These are phyloP conservation scores for Dipteronia dyeriana DNA, from an alignment of 345 rosid species.

Conservation along the genomic window DNA sequence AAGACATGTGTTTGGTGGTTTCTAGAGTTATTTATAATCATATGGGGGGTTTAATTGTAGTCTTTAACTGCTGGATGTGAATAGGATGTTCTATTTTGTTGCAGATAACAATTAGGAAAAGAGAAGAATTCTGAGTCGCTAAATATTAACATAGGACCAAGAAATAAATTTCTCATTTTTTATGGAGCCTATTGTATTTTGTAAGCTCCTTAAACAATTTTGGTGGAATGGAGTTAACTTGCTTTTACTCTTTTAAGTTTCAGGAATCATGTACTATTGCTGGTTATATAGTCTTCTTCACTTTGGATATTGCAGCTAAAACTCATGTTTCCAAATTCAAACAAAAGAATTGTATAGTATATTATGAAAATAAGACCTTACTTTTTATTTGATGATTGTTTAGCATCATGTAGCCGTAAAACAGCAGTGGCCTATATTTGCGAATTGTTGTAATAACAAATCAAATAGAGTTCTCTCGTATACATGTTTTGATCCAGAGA, in stretches of 20 bases:
- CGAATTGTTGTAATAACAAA: too few species aligned
- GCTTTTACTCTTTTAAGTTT: background rate
- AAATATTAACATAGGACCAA: background rate
- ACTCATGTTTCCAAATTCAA: background rate
- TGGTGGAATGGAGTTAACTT: background rate
- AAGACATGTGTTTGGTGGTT: conserved; percentile 6
- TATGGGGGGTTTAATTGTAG: too few species aligned
- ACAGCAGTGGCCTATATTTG: background rate
- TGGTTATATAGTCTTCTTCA: background rate
- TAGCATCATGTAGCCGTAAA: background rate
- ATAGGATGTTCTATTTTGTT: background rate
- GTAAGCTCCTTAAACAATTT: background rate
- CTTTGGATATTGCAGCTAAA: background rate
- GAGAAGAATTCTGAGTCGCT: too few species aligned
- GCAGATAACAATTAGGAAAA: background rate
- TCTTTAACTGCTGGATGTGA: background rate
- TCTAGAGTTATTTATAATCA: too few species aligned
- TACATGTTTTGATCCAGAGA: background rate
- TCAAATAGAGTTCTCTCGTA: background rate
- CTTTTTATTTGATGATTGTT: background rate
- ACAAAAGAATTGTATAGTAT: background rate
- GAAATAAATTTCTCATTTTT: too few species aligned
- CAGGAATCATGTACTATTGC: background rate
- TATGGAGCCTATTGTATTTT: background rate
- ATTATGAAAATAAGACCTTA: background rate